Evolutionary conservation across 257 asterid genomes (phyloP), one percentile per base, ranked within the genome.

Genomic region (Solanum ahanhuiri): DNA sequence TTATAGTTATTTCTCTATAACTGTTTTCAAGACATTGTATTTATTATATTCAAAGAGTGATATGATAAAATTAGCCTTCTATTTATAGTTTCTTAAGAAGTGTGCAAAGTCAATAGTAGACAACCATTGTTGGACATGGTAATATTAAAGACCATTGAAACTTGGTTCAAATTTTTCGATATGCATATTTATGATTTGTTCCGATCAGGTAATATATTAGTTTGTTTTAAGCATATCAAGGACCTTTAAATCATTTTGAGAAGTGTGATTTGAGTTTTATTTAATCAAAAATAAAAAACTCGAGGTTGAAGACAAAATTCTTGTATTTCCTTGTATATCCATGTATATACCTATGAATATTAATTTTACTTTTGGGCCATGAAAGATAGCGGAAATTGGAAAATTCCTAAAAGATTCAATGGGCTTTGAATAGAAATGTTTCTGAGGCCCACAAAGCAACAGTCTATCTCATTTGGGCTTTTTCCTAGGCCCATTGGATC

Each of bases 91-190:
- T 48, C 8, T 48, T 14, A 48, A 43, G 7, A 48, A 48, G 22
- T 48, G 58, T 51, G 22, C 8, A 51, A 51, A 51, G 22, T 51
- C 8, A 51, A 51, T 51, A 51, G 0, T 51, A 15, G 3, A 15
- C 9, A 15, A 0, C 1, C 5, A 51, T 51, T 51, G 8, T 2
- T 51, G 7, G 3, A 51, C 9, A 17, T 0, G 20, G 0, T 15
- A 51, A 15, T 51, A 69, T 28, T 69, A 69, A 28, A 69, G 39
- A 30, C 4, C 39, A 69, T 30, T 69, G 75, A 69, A 69, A 9
- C 37, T 69, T 30, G 39, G n/a, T 7, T 30, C 10, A 7, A 67
- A 30, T 28, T 67, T 63, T 28, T 28, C 22, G 0, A 14, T 67
- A 12, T 67, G 18, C 17, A 28, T 28, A 67, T 67, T 5, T 30